A percentile compares a stretch with the other conserved stretches of the same genome.
Evolutionary conservation across 495 filamentous ascomycete species (phyloP).

Genomic region (Astrocystis sublimbata): DNA sequence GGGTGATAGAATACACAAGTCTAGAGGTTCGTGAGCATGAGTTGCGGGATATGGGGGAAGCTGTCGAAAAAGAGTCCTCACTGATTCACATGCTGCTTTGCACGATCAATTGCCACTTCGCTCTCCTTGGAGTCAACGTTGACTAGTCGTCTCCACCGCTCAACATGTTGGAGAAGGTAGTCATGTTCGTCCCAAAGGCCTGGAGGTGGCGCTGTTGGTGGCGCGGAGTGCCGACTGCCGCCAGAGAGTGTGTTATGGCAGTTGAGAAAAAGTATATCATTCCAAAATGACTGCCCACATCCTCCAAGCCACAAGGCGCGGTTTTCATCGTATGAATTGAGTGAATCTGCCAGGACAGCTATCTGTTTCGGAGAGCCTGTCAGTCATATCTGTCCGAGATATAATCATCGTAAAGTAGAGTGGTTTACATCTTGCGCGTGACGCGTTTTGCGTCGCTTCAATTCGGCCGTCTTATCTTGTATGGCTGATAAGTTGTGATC

Average conservation of each 20-base stretch:
- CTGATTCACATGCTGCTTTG: slow-evolving; percentile 27
- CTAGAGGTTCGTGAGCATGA: slow-evolving; percentile 25
- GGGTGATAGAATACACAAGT: slow-evolving; percentile 29
- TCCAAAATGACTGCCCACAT: neutral
- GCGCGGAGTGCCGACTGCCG: neutral
- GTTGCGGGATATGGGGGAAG: neutral
- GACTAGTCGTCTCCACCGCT: slow-evolving; percentile 9
- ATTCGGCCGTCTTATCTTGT: neutral
- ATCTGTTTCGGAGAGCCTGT: slow-evolving; percentile 5
- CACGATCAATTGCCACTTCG: slow-evolving; percentile 21
- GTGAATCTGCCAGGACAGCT: neutral
- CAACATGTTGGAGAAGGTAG: slow-evolving; percentile 9
- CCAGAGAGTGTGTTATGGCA: neutral
- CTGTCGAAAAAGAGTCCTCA: slow-evolving; percentile 14
- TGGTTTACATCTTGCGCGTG: slow-evolving; percentile 5
- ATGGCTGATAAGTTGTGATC: neutral
- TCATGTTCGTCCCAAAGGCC: slow-evolving; percentile 14
- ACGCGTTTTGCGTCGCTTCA: neutral
- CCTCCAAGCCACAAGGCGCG: neutral
- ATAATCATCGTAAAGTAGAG: neutral
- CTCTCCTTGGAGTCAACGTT: slow-evolving; percentile 13
- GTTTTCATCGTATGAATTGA: neutral
- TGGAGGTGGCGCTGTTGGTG: neutral
- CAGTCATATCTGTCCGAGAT: neutral
- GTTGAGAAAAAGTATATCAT: slow-evolving; percentile 5